phyloP scores from a whole-genome alignment of 306 rosid genomes.

The Dalbergia oliveri region DNA sequence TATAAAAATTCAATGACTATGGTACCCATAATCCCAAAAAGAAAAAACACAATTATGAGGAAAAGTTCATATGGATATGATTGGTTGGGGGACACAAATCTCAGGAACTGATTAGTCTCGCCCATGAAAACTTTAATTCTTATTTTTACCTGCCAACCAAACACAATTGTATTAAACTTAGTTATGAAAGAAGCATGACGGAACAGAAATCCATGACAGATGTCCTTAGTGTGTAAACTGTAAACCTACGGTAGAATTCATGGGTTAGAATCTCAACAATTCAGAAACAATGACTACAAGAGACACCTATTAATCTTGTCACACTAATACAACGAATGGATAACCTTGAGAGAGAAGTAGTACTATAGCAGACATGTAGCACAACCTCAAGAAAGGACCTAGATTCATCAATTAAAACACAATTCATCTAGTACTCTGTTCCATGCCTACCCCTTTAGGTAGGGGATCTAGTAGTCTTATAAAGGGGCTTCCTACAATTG shows the following conservation, averaged over 20 bases:
- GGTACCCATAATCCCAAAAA: neutral
- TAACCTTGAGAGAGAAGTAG: neutral
- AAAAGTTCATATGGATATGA: too few relatives aligned
- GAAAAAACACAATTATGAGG: neutral
- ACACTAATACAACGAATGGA: neutral
- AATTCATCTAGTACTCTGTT: too few relatives aligned
- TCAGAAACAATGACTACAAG: neutral
- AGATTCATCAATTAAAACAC: neutral
- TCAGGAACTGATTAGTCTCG: too few relatives aligned
- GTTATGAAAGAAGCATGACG: neutral
- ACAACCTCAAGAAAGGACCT: neutral
- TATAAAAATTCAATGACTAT: neutral
- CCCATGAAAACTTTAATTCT: too few relatives aligned
- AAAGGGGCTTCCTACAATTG: neutral
- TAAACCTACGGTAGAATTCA: neutral
- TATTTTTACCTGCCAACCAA: too few relatives aligned
- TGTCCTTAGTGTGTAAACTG: too few relatives aligned
- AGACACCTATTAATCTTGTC: neutral
- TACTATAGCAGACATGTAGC: neutral
- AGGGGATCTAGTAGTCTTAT: neutral
- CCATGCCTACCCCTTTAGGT: too few relatives aligned
- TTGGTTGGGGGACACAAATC: too few relatives aligned
- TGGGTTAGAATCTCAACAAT: neutral
- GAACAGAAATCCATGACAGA: neutral
- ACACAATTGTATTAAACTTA: neutral